Evolutionary conservation across 331 rosid species (phyloP).

Genomic region (Phaseolus coccineus): DNA sequence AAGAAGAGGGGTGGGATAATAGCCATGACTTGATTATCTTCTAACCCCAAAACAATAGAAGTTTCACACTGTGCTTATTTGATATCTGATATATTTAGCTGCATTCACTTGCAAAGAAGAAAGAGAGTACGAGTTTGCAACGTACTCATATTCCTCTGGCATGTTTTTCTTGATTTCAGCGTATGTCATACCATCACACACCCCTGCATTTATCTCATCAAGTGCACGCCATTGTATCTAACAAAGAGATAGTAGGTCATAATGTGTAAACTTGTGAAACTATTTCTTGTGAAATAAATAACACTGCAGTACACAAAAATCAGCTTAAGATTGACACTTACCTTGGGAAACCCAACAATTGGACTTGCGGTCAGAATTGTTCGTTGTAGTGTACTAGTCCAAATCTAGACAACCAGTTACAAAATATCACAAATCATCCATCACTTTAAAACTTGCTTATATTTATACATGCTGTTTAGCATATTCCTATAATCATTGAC

Average conservation of each 20-base stretch:
- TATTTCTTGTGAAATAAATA: slow-evolving; percentile 27
- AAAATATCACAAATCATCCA: slow-evolving; percentile 40
- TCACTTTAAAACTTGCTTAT: slow-evolving; percentile 25
- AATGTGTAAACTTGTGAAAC: background rate
- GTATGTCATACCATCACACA: slow-evolving; percentile 95
- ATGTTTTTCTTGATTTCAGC: slow-evolving; percentile 96
- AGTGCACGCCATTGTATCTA: slow-evolving; percentile 99
- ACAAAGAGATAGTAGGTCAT: slow-evolving; percentile 37
- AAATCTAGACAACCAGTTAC: slow-evolving; percentile 66
- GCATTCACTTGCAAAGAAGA: slow-evolving; percentile 43
- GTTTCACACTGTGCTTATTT: background rate
- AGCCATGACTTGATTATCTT: slow-evolving; percentile 17
- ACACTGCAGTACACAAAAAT: slow-evolving; percentile 36
- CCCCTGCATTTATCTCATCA: slow-evolving; percentile 93
- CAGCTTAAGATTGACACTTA: slow-evolving; percentile 47
- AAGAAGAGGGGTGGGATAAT: background rate
- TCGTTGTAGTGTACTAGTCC: slow-evolving; percentile 99
- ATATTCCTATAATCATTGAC: background rate
- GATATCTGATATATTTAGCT: slow-evolving; percentile 22
- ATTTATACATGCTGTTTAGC: slow-evolving; percentile 35
- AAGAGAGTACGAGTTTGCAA: slow-evolving; percentile 42
- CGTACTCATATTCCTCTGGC: slow-evolving; percentile 97
- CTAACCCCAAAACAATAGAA: slow-evolving; percentile 19
- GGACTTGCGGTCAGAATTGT: slow-evolving; percentile 90
- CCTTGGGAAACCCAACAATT: slow-evolving; percentile 96